Base-by-base conservation (phyloP, 495 filamentous ascomycete genomes). In the Pseudomonodictys pantanalensis region DNA sequence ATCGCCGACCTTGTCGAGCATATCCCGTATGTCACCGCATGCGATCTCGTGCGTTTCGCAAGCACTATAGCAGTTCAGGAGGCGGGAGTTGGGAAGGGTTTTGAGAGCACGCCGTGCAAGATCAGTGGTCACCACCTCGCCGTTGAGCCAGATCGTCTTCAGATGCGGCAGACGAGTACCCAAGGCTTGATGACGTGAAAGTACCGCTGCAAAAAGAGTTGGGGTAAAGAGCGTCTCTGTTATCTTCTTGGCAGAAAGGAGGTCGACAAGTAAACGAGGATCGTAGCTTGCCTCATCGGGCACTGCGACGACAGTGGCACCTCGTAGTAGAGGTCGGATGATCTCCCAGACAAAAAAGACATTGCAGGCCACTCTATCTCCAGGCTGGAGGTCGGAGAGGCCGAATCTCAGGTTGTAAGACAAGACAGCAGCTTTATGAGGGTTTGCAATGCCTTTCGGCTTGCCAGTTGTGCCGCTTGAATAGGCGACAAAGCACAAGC, bases 161-260 rank as follows among this genome's bases (percentile, higher is more conserved):
- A 88, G 68, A 17, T 85, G 72, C 2, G 83, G 81, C 1, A 88
- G 74, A 47, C 80, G 79, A 8, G 67, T 54, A 9, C 74, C 77
- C 22, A 88, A 76, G n/a, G 80, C 71, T 4, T 81, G 76, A 56
- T 86, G 78, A 6, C 82, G 78, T 9, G 83, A 70, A 12, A 88
- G 78, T 1, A 87, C 78, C 6, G 84, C 83, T 17, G 84, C 81
- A 9, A 88, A 70, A 8, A 88, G 76, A 0, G 85, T 88, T 0
- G 85, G 85, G n/a, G 85, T 88, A 84, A 88, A 87, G 45, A 88
- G 76, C 10, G 85, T 87, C 63, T 88, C 85, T 18, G 84, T 88
- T 57, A 86, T 75, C 9, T 71, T 68, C 65, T 80, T 81, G 5
- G 76, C 65, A 1, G 76, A 68, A 8, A 88, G 81, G 11, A 87